These are phyloP conservation scores for Actinomucor elegans DNA, from an alignment of 371 early-diverging fungal genomes.

Conservation along the genomic window DNA sequence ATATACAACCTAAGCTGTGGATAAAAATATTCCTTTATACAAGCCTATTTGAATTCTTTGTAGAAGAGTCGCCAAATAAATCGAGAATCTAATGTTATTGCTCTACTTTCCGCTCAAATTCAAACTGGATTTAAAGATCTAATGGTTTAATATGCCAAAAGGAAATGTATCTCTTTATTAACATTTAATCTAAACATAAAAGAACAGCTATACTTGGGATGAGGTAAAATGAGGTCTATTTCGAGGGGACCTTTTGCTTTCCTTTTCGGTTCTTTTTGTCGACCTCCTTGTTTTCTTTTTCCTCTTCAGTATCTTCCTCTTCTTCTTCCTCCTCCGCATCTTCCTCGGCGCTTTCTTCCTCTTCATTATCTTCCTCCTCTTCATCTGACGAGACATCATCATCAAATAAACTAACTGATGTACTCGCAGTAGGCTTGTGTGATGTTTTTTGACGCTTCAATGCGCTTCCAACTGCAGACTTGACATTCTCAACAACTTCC, in stretches of 20 bases:
- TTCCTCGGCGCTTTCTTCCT: constrained; percentile 24
- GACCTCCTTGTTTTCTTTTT: neutral
- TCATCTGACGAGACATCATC: constrained; percentile 33
- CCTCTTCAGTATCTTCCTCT: constrained; percentile 12
- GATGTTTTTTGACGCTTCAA: constrained; percentile 40
- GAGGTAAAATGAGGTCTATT: no score
- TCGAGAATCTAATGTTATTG: no score
- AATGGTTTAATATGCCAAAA: no score
- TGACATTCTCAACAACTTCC: constrained; percentile 72
- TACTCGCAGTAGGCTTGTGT: constrained; percentile 17
- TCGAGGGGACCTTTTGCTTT: neutral
- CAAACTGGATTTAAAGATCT: no score
- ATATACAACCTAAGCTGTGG: no score
- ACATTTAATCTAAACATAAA: no score
- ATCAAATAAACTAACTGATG: constrained; percentile 37
- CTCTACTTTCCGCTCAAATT: no score
- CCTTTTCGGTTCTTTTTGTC: neutral
- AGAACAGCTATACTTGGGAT: no score
- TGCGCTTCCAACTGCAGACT: constrained; percentile 60
- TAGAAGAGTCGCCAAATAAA: no score
- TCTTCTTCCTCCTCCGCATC: constrained; percentile 18
- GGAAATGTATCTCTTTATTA: no score
- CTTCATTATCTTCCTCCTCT: constrained; percentile 24
- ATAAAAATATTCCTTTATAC: no score
- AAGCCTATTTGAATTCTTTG: no score